A percentile compares a stretch with the other conserved stretches of the same genome.
Evolutionary conservation across 306 rosid species (phyloP).

Genomic region (Castanea crenata): DNA sequence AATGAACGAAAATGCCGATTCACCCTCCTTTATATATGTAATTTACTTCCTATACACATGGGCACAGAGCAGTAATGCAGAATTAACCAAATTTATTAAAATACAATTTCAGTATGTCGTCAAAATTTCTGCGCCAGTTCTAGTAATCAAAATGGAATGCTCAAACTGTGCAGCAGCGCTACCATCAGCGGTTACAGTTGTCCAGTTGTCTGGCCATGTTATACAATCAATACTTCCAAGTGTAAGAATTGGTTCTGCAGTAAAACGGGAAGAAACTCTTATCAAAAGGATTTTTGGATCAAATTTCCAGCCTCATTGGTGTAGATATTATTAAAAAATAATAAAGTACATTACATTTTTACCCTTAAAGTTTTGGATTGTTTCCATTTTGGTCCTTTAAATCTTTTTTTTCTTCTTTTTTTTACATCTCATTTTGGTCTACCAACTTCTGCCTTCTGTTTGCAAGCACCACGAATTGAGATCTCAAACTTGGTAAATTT

Average conservation of each 20-base stretch:
- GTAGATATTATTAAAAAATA: background rate
- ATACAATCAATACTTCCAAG: conserved; percentile 70
- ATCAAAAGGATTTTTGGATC: background rate
- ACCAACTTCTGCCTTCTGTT: background rate
- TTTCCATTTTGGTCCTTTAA: too few species aligned
- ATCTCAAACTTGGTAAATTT: background rate
- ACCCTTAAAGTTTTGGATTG: too few species aligned
- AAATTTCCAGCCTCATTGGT: conserved; percentile 3
- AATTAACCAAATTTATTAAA: conserved; percentile 11
- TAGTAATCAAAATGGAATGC: conserved; percentile 88
- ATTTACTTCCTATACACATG: background rate
- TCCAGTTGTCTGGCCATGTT: conserved; percentile 97
- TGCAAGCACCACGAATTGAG: background rate
- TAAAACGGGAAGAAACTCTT: background rate
- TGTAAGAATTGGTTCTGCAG: conserved; percentile 90
- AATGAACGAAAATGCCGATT: background rate
- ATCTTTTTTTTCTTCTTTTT: background rate
- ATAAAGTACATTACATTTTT: too few species aligned
- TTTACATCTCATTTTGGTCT: background rate
- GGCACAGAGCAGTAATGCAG: background rate
- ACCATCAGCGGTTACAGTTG: conserved; percentile 72
- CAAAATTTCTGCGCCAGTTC: conserved; percentile 87
- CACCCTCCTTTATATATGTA: background rate
- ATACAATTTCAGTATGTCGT: conserved; percentile 37
- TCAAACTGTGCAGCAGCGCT: conserved; percentile 94